These are phyloP conservation scores for Rhizophlyctis rosea DNA, from an alignment of 192 early-diverging fungal species.

Conservation along the genomic window DNA sequence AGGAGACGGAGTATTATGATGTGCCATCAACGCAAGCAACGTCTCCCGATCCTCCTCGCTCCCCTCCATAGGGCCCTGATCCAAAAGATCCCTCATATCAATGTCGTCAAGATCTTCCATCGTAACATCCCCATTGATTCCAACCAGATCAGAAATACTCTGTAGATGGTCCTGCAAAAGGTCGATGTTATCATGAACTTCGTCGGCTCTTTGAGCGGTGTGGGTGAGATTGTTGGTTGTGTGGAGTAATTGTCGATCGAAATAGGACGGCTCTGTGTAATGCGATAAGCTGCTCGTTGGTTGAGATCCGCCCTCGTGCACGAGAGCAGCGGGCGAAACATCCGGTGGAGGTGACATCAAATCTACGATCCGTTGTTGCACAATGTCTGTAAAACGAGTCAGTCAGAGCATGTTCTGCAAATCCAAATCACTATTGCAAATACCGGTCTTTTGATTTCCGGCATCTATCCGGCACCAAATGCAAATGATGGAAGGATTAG, in stretches of 20 bases:
- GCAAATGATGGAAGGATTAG: conserved; percentile 6
- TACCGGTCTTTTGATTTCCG: no score
- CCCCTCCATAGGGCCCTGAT: neutral
- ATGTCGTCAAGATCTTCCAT: conserved; percentile 9
- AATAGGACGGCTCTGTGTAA: conserved; percentile 15
- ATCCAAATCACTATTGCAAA: no score
- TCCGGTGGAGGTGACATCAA: neutral
- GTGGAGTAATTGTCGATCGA: no score
- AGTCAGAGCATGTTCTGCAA: no score
- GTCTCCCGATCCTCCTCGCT: conserved; percentile 22
- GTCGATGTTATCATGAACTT: conserved; percentile 44
- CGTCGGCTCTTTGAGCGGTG: conserved; percentile 11
- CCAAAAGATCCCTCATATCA: conserved; percentile 7
- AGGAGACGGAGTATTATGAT: conserved; percentile 1
- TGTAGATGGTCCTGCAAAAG: conserved; percentile 39
- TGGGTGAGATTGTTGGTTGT: conserved; percentile 9
- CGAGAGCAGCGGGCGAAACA: neutral
- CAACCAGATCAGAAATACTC: conserved; percentile 23
- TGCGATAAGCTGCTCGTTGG: neutral
- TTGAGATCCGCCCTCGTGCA: neutral
- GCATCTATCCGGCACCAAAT: no score
- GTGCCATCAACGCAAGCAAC: conserved; percentile 10
- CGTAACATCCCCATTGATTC: conserved; percentile 16
- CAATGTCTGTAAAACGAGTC: neutral
- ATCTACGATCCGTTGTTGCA: neutral